These are phyloP conservation scores for Neurospora sp. DNA, from an alignment of 2,329 filamentous ascomycete genomes.

Conservation along the genomic window DNA sequence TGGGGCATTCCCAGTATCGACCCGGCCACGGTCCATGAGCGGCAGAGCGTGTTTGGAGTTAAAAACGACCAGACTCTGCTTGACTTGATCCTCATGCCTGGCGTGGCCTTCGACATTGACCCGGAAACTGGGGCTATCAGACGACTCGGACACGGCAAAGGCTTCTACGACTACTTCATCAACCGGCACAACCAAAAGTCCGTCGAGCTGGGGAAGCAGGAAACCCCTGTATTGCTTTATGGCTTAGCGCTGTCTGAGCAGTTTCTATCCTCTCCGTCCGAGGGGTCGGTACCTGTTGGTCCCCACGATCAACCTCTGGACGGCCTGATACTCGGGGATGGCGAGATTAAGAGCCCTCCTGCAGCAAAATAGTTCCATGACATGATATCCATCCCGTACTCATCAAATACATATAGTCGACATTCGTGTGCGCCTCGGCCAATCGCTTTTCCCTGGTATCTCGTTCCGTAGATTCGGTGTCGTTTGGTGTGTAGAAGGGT, in stretches of 20 bases:
- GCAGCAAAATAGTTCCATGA: constrained; percentile 10
- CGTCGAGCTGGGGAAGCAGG: constrained; percentile 24
- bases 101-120: constrained; percentile 76
- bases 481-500: not conserved
- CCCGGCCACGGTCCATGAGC: constrained; percentile 50
- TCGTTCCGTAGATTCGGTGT: constrained; percentile 3
- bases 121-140: constrained; percentile 45
- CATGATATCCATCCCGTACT: not conserved
- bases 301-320: constrained; percentile 72
- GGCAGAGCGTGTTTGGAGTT: constrained; percentile 62
- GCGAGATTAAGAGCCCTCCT: constrained; percentile 37
- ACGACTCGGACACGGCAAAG: constrained; percentile 85
- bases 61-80: constrained; percentile 38
- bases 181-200: constrained; percentile 53
- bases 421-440: not conserved
- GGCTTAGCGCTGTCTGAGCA: constrained; percentile 84
- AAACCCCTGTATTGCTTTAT: constrained; percentile 44
- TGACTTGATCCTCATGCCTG: constrained; percentile 85
- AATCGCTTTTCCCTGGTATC: constrained; percentile 6
- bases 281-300: constrained; percentile 61
- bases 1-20: constrained; percentile 94
- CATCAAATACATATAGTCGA: constrained; percentile 7
- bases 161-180: constrained; percentile 94
- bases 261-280: constrained; percentile 50
- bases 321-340: constrained; percentile 64